Conservation (phyloP, 495 filamentous ascomycete genomes). For the Opeltia flavorubescens region DNA sequence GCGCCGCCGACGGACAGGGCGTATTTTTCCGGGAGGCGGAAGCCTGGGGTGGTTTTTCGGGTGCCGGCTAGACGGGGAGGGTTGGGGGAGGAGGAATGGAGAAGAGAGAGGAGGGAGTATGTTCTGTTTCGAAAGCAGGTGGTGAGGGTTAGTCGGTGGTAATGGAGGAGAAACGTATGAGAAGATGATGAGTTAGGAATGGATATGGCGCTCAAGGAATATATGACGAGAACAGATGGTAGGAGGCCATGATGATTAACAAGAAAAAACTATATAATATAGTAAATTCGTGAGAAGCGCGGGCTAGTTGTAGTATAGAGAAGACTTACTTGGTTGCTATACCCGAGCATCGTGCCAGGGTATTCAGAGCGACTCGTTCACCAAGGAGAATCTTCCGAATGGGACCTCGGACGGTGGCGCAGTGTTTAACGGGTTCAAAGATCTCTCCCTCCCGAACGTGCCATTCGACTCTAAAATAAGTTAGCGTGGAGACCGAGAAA, state of each 20-base stretch:
- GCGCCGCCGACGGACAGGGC: conserved; percentile 88
- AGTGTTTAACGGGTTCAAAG: conserved; percentile 41
- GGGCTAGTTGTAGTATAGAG: background rate
- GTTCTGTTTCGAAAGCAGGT: conserved; percentile 5
- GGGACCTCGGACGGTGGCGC: conserved; percentile 77
- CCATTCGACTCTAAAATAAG: conserved; percentile 57
- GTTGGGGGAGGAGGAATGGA: conserved; percentile 53
- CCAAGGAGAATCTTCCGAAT: conserved; percentile 77
- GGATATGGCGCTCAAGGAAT: conserved; percentile 1
- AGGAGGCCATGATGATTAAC: too few species aligned
- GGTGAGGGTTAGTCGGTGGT: background rate
- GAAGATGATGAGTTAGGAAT: background rate
- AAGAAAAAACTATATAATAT: too few species aligned
- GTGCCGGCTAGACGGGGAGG: conserved; percentile 81
- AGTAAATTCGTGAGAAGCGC: too few species aligned
- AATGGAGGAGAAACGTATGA: background rate
- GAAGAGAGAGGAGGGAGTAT: conserved; percentile 31
- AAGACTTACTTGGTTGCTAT: conserved; percentile 54
- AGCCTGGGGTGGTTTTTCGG: conserved; percentile 91
- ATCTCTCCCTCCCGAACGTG: conserved; percentile 59
- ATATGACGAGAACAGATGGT: background rate
- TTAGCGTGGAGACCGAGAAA: background rate
- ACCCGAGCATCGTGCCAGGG: conserved; percentile 80
- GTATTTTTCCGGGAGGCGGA: conserved; percentile 94
- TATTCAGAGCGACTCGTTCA: conserved; percentile 86